Evolutionary conservation across 805 yeast genomes (phyloP), one percentile per base, ranked within the genome.

Genomic region (Ogataea henricii): DNA sequence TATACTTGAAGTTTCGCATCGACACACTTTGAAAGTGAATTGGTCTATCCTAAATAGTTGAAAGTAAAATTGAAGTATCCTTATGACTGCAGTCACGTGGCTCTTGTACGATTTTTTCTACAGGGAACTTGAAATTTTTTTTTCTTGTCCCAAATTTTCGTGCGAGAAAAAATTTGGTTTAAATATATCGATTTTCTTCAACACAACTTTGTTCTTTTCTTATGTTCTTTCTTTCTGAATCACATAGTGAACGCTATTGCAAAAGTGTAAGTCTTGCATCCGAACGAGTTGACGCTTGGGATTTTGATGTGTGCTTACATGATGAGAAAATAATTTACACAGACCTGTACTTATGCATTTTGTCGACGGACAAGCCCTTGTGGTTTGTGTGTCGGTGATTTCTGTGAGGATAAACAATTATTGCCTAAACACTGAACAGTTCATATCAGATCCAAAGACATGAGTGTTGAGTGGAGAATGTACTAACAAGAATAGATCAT

Each of bases 301-400:
- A 5, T 12, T n/a, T 12, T 12, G 37, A 16, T 25, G n/a, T 16
- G 13, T 23, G 16, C 18, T 17, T 14, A 12, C 7, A 58, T 71
- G 77, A 73, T 72, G 78, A 74, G 54, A 69, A 51, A 53, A 68
- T 65, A 40, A 71, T 68, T 65, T 65, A 67, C 80, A 77, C 82
- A 77, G 82, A 77, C 82, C 82, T 77, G 82, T 74, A 74, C 82
- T 73, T 77, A 77, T 59, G 64, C 60, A 54, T 47, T 57, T 52
- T 39, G 27, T 38, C 47, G 54, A 51, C 17, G 33, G 25, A 27
- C 25, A 22, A 34, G 12, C 35, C 13, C 20, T 40, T 16, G 44
- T 29, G 35, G n/a, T 21, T 18, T 33, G 38, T 35, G 14, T 32
- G 32, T 26, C 10, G n/a, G 13, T 47, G 43, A 36, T 41, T 40